phyloP scores from a whole-genome alignment of 352 stramenopile species.

The Pythium grandisporangium region DNA sequence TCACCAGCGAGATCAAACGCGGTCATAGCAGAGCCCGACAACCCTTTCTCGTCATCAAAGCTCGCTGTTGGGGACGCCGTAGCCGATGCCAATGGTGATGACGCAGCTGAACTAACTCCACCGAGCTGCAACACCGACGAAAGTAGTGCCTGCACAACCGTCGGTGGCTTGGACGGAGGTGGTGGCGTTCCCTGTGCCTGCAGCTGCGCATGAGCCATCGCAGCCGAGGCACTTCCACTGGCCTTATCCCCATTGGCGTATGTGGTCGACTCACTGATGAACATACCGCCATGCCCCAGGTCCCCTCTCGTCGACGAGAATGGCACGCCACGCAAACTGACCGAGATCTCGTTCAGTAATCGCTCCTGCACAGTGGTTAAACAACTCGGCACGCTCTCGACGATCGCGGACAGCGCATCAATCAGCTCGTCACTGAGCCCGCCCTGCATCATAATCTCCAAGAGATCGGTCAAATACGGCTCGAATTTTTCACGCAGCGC shows the following conservation, averaged over 20 bases:
- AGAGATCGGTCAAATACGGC: constrained; percentile 54
- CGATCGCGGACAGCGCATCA: constrained; percentile 88
- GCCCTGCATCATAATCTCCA: constrained; percentile 82
- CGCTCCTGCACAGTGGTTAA: constrained; percentile 90
- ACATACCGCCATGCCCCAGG: constrained; percentile 3
- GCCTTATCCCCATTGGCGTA: constrained; percentile 12
- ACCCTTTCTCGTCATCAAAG: constrained; percentile 20
- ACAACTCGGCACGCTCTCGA: constrained; percentile 81
- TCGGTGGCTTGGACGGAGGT: constrained; percentile 23
- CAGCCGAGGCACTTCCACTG: background rate
- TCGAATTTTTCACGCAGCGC: constrained; percentile 56
- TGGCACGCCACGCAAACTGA: constrained; percentile 83
- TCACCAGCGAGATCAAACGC: background rate
- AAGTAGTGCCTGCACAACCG: constrained; percentile 57
- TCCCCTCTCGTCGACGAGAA: constrained; percentile 29
- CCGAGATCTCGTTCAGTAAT: constrained; percentile 95
- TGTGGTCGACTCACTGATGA: constrained; percentile 3
- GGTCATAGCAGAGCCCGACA: background rate
- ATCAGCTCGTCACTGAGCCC: constrained; percentile 94
- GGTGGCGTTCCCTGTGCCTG: constrained; percentile 14
- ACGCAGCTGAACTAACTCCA: constrained; percentile 13
- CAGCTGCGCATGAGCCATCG: background rate
- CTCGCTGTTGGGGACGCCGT: background rate
- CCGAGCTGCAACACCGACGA: constrained; percentile 60
- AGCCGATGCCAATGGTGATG: constrained; percentile 1